Evolutionary conservation across 805 yeast species (phyloP).

Genomic region (Kodamaea lidongshanica): DNA sequence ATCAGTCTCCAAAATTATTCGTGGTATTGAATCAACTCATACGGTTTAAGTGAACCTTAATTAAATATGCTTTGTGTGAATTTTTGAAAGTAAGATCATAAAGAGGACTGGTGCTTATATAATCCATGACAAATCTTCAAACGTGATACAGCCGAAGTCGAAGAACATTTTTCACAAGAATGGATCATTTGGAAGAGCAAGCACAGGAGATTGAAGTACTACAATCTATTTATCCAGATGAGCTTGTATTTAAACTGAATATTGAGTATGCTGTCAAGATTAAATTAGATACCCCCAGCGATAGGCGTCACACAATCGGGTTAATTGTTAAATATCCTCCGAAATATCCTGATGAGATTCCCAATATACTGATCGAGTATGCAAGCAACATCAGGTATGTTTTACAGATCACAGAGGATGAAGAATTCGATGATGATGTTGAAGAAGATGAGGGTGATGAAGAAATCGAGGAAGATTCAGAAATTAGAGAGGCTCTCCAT

Average conservation of each 20-base stretch:
- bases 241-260: constrained; percentile 45
- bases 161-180: constrained; percentile 20
- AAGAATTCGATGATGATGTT: constrained; percentile 29
- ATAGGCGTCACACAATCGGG: constrained; percentile 48
- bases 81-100: no score
- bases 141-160: not conserved
- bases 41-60: no score
- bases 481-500: constrained; percentile 38
- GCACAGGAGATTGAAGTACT: constrained; percentile 83
- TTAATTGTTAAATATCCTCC: constrained; percentile 69
- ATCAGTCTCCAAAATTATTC: no score
- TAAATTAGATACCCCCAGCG: constrained; percentile 63
- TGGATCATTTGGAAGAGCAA: constrained; percentile 83
- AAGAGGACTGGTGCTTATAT: no score
- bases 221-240: constrained; percentile 91
- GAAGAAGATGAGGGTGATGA: constrained; percentile 46
- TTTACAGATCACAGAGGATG: constrained; percentile 22
- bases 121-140: not conserved
- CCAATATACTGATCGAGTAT: constrained; percentile 43
- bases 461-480: constrained; percentile 26
- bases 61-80: no score
- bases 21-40: no score
- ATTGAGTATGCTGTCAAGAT: constrained; percentile 52
- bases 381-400: constrained; percentile 15
- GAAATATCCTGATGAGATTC: constrained; percentile 75